A percentile compares a stretch with the other conserved stretches of the same genome.
phyloP scores from a whole-genome alignment of 768 basidiomycete genomes.

The Mycena epipterygia region DNA sequence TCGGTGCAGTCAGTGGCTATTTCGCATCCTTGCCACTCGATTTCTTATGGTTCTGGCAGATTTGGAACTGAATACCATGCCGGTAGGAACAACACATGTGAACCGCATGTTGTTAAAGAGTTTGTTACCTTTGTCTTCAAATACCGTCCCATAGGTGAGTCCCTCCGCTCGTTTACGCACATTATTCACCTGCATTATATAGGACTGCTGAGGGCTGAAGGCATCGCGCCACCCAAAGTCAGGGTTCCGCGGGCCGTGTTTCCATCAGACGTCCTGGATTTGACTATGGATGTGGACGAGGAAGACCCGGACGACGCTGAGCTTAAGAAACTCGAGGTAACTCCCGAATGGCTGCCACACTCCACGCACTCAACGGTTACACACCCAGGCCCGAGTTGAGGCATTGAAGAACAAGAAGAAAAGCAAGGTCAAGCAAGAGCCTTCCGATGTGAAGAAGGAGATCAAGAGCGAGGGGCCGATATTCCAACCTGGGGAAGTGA shows the following conservation, averaged over 20 bases:
- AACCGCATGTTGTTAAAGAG: not conserved
- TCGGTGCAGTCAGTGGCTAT: constrained; percentile 23
- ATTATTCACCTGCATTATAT: not conserved
- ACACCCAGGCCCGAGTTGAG: constrained; percentile 9
- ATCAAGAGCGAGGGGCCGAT: not conserved
- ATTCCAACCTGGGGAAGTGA: constrained; percentile 23
- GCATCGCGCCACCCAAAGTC: constrained; percentile 10
- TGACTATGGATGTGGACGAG: constrained; percentile 7
- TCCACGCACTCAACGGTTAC: no score
- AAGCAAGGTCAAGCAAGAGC: constrained; percentile 11
- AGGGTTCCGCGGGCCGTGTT: not conserved
- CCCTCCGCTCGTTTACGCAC: not conserved
- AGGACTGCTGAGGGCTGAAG: constrained; percentile 22
- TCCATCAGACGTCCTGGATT: constrained; percentile 7
- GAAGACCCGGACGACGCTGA: not conserved
- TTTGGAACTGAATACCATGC: constrained; percentile 16
- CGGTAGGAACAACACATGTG: not conserved
- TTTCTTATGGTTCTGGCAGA: not conserved
- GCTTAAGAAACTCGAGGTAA: constrained; percentile 26
- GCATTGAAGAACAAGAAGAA: constrained; percentile 20
- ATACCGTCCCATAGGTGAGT: constrained; percentile 28
- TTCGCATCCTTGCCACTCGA: not conserved
- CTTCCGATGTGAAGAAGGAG: constrained; percentile 23
- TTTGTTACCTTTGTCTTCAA: constrained; percentile 20
- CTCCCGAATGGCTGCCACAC: no score